A percentile compares a stretch with the other conserved stretches of the same genome.
These are phyloP conservation scores for Blastocystis sp. DNA, from an alignment of 352 stramenopile genomes.

Conservation along the genomic window DNA sequence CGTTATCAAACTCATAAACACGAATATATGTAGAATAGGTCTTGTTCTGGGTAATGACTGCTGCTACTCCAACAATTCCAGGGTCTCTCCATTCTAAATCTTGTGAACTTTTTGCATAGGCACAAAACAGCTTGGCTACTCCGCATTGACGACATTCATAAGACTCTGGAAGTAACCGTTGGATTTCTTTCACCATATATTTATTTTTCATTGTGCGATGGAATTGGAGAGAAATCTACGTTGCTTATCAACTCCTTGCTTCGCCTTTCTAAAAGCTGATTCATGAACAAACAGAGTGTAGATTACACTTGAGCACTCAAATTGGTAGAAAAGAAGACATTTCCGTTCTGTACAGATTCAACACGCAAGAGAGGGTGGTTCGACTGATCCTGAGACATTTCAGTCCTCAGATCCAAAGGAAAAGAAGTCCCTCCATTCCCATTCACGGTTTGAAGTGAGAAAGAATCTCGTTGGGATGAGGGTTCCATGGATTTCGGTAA, in stretches of 20 bases:
- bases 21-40: conserved; percentile 37
- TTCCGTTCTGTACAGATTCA: neutral
- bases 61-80: conserved; percentile 25
- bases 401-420: too few relatives aligned
- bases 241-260: neutral
- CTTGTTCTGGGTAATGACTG: neutral
- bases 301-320: neutral
- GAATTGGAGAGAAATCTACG: neutral
- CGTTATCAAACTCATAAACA: conserved; percentile 56
- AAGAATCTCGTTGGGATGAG: neutral
- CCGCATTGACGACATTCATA: conserved; percentile 39
- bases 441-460: neutral
- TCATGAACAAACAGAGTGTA: neutral
- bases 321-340: neutral
- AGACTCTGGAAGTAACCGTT: conserved; percentile 18
- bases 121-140: conserved; percentile 45
- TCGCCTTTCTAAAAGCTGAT: neutral
- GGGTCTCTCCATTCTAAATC: conserved; percentile 39
- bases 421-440: neutral
- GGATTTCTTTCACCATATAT: conserved; percentile 49
- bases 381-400: too few relatives aligned
- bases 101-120: neutral
- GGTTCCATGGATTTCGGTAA: neutral
- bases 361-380: neutral
- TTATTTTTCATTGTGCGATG: conserved; percentile 43